Evolutionary conservation across 148 eudicot species (phyloP), one percentile per base, ranked within the genome.

Genomic region (Fagopyrum tataricum): DNA sequence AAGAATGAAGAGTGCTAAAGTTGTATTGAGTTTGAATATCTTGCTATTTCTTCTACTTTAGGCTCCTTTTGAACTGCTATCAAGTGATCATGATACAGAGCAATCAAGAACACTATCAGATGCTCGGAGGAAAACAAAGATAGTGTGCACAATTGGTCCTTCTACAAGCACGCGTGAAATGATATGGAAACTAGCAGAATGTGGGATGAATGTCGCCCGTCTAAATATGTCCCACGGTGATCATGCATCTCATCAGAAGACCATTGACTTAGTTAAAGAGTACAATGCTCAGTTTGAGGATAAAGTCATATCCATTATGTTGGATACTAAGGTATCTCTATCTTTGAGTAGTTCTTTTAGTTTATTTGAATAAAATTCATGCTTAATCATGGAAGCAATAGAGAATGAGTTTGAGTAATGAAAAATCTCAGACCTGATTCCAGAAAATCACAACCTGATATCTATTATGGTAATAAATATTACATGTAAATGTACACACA

Each of bases 211-310:
- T 75, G 96, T 95, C 73, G 99, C 99, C 41, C 97, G 99, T 62
- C 79, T 95, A 55, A 95, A 95, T 82, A 95, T 95, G 99, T 95
- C 99, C 9, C 99, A 95, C 61, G 97, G 97, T 49, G 94, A 95
- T 73, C 99, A 95, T 85, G 84, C 92, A 14, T 95, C 99, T 17
- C 99, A 95, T 68, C 85, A 90, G 85, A 91, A 95, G 81, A 95
- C 97, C 44, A 90, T 95, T 76, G 96, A 95, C 80, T 82, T 95
- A 40, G 97, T 95, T 59, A 90, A 82, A 52, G 97, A 91, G 78
- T 95, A 95, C 78, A 95, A 91, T 84, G 85, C 96, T 80, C 97
- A 90, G 42, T 91, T 88, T 79, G 84, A 87, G 64, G 93, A 90
- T 73, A 91, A 88, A 78, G 93, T 91, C 71, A 81, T 95, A 56